Evolutionary conservation across 257 asterid species (phyloP), one percentile per base, ranked within the genome.

Genomic region (Echium plantagineum): DNA sequence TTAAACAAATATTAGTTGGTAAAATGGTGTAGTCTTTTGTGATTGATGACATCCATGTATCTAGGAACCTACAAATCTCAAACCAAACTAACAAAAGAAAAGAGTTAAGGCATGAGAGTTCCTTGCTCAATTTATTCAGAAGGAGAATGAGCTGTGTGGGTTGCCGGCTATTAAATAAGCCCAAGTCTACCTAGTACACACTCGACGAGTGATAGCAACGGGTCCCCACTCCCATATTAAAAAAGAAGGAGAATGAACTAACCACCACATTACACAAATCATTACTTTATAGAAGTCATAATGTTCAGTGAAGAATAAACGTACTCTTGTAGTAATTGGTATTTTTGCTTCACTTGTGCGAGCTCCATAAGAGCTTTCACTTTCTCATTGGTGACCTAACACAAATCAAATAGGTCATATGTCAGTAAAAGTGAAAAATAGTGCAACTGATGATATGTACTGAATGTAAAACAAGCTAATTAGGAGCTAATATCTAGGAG

Each of bases 311-410:
- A 20, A 15, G n/a, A 52, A 4, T 12, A 61, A 68, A 75, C 94
- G 52, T 85, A 91, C 98, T 85, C 87, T 70, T 71, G 87, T 63
- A 79, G 75, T 42, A 71, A 51, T 64, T 72, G 76, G 53, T 55
- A 63, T 32, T 88, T 94, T 72, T 80, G 95, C 83, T 84, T 93
- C 87, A 86, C 64, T 69, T 78, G 89, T 55, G 98, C 98, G 60
- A 93, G 76, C 75, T 89, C 97, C 98, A 93, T 78, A 16, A 93
- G 90, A 48, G 87, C 84, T 80, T 80, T 86, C 65, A 93, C 98
- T 77, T 93, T 93, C 76, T 93, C 98, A 73, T 80, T 80, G 19
- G 98, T 93, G 68, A 93, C 98, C 98, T 93, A 60, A 51, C n/a
- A 73, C 69, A 76, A 66, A 70, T 24, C 20, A 60, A 75, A 19